These are phyloP conservation scores for Saccharomycopsis babjevae DNA, from an alignment of 805 yeast species.

Conservation along the genomic window DNA sequence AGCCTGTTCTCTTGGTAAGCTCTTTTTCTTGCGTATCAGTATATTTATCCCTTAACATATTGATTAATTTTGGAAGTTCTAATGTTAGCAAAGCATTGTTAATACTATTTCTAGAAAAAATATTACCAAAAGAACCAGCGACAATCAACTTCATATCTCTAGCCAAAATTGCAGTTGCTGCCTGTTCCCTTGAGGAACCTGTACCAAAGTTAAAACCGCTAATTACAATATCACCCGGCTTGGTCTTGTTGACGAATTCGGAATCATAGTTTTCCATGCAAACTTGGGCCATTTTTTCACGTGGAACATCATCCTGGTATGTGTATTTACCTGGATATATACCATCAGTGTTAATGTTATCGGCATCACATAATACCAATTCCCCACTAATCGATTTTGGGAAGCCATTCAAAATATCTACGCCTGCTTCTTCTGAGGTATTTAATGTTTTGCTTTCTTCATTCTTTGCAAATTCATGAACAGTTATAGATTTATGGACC, in stretches of 20 bases:
- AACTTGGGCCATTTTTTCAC: conserved; percentile 95
- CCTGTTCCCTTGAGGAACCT: conserved; percentile 98
- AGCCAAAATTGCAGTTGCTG: conserved; percentile 96
- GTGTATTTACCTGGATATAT: conserved; percentile 99
- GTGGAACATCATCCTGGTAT: conserved; percentile 92
- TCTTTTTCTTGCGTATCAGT: conserved; percentile 42
- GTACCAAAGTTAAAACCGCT: conserved; percentile 97
- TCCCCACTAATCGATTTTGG: conserved; percentile 87
- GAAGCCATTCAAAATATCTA: conserved; percentile 82
- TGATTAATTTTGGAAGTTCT: conserved; percentile 83
- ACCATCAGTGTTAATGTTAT: conserved; percentile 95
- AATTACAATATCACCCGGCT: conserved; percentile 80
- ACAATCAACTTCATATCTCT: conserved; percentile 88
- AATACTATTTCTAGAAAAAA: conserved; percentile 90
- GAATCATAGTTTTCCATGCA: conserved; percentile 98
- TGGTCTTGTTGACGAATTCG: conserved; percentile 72
- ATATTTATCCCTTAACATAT: conserved; percentile 63
- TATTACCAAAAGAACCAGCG: conserved; percentile 96
- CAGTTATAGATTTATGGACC: conserved; percentile 22
- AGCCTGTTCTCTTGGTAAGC: conserved; percentile 89
- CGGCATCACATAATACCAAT: conserved; percentile 91
- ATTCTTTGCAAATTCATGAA: conserved; percentile 27
- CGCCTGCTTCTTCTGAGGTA: conserved; percentile 30
- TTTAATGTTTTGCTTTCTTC: conserved; percentile 23
- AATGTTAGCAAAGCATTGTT: conserved; percentile 91